Percentiles rank a stretch among this genome's conserved stretches.
These are phyloP conservation scores for Glaciozyma antarctica DNA, from an alignment of 768 basidiomycete genomes.

Conservation along the genomic window DNA sequence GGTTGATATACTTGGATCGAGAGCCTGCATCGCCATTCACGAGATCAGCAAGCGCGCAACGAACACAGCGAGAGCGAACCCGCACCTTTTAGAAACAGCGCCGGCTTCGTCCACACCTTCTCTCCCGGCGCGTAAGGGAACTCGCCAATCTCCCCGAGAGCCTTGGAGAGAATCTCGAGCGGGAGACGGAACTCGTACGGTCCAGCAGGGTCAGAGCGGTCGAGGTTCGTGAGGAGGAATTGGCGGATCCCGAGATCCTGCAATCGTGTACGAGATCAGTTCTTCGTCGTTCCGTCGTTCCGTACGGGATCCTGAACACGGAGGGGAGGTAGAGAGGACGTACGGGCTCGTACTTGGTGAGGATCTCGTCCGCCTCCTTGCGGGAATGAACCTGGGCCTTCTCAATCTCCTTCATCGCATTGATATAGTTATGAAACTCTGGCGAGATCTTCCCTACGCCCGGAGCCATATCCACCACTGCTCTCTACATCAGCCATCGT, in stretches of 20 bases:
- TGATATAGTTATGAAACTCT: constrained; percentile 59
- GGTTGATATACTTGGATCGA: constrained; percentile 58
- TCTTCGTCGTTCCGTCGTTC: background rate
- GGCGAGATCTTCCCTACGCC: constrained; percentile 48
- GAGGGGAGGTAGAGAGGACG: constrained; percentile 21
- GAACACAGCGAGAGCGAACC: background rate
- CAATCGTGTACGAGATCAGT: background rate
- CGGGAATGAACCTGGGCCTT: constrained; percentile 51
- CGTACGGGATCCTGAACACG: too few relatives aligned
- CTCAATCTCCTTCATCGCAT: constrained; percentile 67
- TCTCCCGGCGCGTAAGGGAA: constrained; percentile 58
- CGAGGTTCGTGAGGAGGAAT: constrained; percentile 77
- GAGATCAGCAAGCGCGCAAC: background rate
- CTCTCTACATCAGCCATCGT: constrained; percentile 24
- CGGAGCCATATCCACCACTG: constrained; percentile 72
- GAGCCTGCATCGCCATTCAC: constrained; percentile 4
- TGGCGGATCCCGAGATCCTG: constrained; percentile 66
- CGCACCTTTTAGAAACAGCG: constrained; percentile 17
- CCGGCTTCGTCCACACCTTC: constrained; percentile 13
- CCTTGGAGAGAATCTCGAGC: constrained; percentile 52
- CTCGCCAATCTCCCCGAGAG: constrained; percentile 59
- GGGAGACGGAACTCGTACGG: constrained; percentile 65
- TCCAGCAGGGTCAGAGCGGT: constrained; percentile 34
- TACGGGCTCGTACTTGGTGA: constrained; percentile 58
- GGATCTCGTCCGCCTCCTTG: constrained; percentile 58